phyloP scores from a whole-genome alignment of 192 early-diverging fungal species.

The Backusella morwellensis region DNA sequence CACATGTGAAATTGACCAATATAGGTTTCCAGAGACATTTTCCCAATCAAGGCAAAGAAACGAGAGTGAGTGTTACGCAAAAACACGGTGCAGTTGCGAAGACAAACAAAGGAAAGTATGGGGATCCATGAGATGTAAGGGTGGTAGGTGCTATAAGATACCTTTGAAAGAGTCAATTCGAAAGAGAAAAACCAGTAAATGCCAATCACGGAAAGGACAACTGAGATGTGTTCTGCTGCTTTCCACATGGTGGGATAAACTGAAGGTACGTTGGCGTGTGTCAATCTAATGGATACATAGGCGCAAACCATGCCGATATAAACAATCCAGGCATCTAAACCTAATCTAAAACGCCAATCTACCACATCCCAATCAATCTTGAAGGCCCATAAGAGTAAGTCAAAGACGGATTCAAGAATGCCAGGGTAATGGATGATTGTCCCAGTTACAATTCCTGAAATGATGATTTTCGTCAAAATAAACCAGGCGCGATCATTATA shows the following conservation, averaged over 20 bases:
- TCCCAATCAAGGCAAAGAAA: conserved; percentile 58
- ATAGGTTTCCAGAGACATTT: conserved; percentile 71
- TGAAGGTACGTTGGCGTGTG: conserved; percentile 30
- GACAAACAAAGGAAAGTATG: conserved; percentile 59
- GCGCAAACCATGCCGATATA: conserved; percentile 68
- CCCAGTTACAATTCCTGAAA: conserved; percentile 37
- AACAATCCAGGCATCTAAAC: conserved; percentile 65
- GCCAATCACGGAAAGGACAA: conserved; percentile 37
- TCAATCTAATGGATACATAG: conserved; percentile 42
- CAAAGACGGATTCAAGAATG: conserved; percentile 44
- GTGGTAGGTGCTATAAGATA: conserved; percentile 63
- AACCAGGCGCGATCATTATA: conserved; percentile 49
- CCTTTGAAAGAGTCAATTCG: conserved; percentile 51
- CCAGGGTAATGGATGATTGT: conserved; percentile 38
- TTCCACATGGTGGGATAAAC: conserved; percentile 40
- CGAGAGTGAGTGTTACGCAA: conserved; percentile 54
- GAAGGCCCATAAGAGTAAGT: conserved; percentile 37
- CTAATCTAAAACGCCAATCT: conserved; percentile 73
- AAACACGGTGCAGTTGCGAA: conserved; percentile 59
- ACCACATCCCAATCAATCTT: conserved; percentile 57
- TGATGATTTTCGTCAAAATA: conserved; percentile 51
- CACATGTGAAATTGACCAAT: conserved; percentile 80
- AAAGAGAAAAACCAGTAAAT: conserved; percentile 56
- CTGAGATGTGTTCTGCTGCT: conserved; percentile 29
- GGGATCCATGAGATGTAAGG: conserved; percentile 64